Base-by-base conservation (phyloP, 2,329 filamentous ascomycete species). In the Fusarium citri region DNA sequence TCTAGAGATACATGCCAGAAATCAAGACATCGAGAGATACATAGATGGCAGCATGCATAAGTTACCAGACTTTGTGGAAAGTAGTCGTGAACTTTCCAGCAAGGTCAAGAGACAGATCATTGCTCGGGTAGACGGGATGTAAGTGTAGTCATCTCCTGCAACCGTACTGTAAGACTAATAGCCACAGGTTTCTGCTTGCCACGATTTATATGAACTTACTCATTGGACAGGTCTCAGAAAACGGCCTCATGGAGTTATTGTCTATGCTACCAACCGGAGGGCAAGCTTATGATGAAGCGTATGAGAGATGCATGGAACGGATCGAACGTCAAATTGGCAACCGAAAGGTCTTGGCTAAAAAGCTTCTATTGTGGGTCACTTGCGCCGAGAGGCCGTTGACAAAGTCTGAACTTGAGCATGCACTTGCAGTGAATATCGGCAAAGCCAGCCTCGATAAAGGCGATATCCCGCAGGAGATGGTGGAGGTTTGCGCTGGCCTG, bases 401-500 rank as follows among this genome's bases (percentile, higher is more conserved):
- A 0, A 72, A 60, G 0, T 3, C 20, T 1, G 81, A 85, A 59
- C 77, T 86, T 5, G 77, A 77, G 53, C 77, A 84, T 61, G 83
- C 82, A 0, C 75, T 86, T 11, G 82, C 80, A 1, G 69, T 81
- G 0, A 76, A 82, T 28, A 2, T 57, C 3, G 76, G 64, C 0
- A 37, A 71, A 2, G 1, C 42, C 1, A 48, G 73, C 1, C 43
- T 84, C 10, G 78, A 84, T 12, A 10, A 74, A 37, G 77, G 80
- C 0, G 79, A 80, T 83, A 1, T 58, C 76, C 2, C 62, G 76
- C 0, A 28, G 16, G 71, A 78, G 2, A 56, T 83, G 1, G 58
- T 82, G 0, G 79, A 79, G 1, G 73, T 76, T 2, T 85, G 82
- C 55, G 79, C 76, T 26, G 83, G 83, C 2, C 45, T 86, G 14